phyloP scores from a whole-genome alignment of 2,329 filamentous ascomycete species.

The Aureobasidium sp. region DNA sequence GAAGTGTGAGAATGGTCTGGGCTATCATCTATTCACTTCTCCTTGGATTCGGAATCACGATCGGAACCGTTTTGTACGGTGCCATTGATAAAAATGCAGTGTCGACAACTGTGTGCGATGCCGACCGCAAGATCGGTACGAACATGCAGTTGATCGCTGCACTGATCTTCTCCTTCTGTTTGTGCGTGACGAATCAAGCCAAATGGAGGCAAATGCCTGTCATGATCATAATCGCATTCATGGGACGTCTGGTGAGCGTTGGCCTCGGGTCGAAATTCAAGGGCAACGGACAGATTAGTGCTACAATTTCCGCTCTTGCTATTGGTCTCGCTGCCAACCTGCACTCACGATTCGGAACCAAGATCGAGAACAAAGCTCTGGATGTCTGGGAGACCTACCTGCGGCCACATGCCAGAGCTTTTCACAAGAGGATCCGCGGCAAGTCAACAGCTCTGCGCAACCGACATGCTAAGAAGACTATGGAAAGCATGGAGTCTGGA shows the following conservation, averaged over 20 bases:
- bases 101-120: conserved; percentile 32
- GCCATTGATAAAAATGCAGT: conserved; percentile 40
- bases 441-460: conserved; percentile 15
- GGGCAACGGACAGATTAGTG: conserved; percentile 64
- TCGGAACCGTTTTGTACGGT: conserved; percentile 40
- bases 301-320: conserved; percentile 66
- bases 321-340: conserved; percentile 72
- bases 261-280: conserved; percentile 59
- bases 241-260: conserved; percentile 67
- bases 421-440: conserved; percentile 25
- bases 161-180: conserved; percentile 60
- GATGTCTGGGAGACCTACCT: conserved; percentile 46
- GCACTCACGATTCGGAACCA: conserved; percentile 59
- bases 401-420: conserved; percentile 26
- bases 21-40: conserved; percentile 46
- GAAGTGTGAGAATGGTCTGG: conserved; percentile 45
- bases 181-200: conserved; percentile 72
- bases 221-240: conserved; percentile 65
- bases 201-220: conserved; percentile 69
- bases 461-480: conserved; percentile 16
- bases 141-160: conserved; percentile 63
- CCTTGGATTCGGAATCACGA: conserved; percentile 43
- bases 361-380: conserved; percentile 47
- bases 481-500: conserved; percentile 20
- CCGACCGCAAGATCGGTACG: conserved; percentile 38